Evolutionary conservation across 352 stramenopile species (phyloP).

Genomic region (Globisporangium recalcitrans): DNA sequence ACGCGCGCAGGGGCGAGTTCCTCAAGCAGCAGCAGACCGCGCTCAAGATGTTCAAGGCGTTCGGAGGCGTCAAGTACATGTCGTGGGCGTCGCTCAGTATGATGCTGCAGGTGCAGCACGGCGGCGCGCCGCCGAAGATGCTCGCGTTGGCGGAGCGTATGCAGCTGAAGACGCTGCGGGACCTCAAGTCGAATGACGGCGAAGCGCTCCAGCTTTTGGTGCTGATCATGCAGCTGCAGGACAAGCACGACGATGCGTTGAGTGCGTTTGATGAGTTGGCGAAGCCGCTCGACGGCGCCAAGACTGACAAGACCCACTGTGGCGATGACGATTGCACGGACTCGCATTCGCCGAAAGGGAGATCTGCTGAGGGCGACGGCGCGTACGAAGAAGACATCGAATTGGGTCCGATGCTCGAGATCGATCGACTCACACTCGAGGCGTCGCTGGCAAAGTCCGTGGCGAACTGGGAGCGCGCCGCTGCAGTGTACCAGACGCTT

Average conservation of each 20-base stretch:
- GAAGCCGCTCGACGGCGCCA: slow-evolving; percentile 16
- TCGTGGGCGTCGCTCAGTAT: slow-evolving; percentile 81
- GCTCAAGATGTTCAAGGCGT: slow-evolving; percentile 84
- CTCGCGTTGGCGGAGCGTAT: slow-evolving; percentile 73
- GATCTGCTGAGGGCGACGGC: slow-evolving; percentile 64
- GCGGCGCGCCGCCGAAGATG: slow-evolving; percentile 60
- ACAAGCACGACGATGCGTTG: slow-evolving; percentile 59
- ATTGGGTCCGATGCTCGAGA: slow-evolving; percentile 73
- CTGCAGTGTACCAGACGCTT: slow-evolving; percentile 47
- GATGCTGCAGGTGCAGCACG: slow-evolving; percentile 77
- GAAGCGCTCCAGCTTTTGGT: slow-evolving; percentile 68
- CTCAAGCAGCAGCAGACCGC: slow-evolving; percentile 86
- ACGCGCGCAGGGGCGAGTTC: slow-evolving; percentile 55
- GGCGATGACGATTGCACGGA: slow-evolving; percentile 3
- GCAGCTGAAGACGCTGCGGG: slow-evolving; percentile 71
- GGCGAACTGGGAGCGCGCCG: slow-evolving; percentile 44
- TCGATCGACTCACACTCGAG: slow-evolving; percentile 68
- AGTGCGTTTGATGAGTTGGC: slow-evolving; percentile 71
- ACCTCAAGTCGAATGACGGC: slow-evolving; percentile 49
- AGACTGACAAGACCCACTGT: slow-evolving; percentile 10
- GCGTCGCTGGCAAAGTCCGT: slow-evolving; percentile 53
- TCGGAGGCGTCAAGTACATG: slow-evolving; percentile 69
- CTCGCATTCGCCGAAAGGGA: slow-evolving; percentile 26
- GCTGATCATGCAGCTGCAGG: slow-evolving; percentile 69
- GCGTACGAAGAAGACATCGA: slow-evolving; percentile 82